These are phyloP conservation scores for Glebionis coronaria DNA, from an alignment of 129 eudicot genomes.

Conservation along the genomic window DNA sequence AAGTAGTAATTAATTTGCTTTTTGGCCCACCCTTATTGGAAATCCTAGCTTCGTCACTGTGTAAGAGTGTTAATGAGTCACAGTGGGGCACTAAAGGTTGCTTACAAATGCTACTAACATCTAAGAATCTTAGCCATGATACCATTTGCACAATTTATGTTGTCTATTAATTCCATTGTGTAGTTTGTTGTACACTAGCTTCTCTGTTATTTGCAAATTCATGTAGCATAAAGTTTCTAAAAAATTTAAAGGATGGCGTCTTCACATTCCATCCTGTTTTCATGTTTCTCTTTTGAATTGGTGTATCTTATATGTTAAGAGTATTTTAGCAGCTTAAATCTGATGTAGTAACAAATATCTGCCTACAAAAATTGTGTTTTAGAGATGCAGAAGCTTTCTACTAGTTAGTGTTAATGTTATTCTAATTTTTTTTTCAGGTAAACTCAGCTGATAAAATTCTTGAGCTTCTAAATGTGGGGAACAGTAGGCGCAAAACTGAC, in stretches of 20 bases:
- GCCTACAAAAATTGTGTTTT: neutral
- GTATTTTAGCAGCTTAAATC: neutral
- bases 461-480: conserved; percentile 84
- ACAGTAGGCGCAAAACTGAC: conserved; percentile 94
- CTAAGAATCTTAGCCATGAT: too few species aligned
- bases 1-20: too few species aligned
- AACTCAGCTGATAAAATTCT: conserved; percentile 85
- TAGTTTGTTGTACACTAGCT: too few species aligned
- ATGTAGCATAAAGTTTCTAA: neutral
- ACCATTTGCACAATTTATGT: too few species aligned
- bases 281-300: neutral
- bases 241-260: neutral
- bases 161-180: too few species aligned
- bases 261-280: neutral
- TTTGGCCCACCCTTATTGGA: too few species aligned
- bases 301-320: neutral
- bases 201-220: too few species aligned
- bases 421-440: conserved; percentile 50
- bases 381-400: conserved; percentile 9
- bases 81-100: too few species aligned
- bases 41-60: too few species aligned
- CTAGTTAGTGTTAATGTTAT: neutral
- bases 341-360: conserved; percentile 1
- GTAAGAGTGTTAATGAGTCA: too few species aligned
- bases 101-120: too few species aligned